Base-by-base conservation (phyloP, 768 basidiomycete species). In the Podaxis sp. region DNA sequence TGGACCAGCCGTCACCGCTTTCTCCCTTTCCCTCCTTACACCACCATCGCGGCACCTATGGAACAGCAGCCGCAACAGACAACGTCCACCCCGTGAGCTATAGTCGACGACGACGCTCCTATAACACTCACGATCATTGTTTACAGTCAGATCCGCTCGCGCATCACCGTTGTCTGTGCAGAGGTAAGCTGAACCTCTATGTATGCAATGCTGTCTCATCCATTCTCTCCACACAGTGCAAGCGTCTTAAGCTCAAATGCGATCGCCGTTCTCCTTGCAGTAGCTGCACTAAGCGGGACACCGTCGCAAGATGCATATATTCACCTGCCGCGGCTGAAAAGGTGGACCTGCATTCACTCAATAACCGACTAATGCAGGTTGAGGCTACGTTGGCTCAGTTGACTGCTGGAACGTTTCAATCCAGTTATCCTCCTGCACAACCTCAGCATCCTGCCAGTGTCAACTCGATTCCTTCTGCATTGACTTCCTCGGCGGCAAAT, bases 301-400 rank as follows among this genome's bases (percentile, higher is more conserved):
- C 89, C 0, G 82, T 89, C 11, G 76, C 78, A 3, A 80, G 89
- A 67, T 93, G 91, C 68, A 80, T 88, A 4, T 93, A 93, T 72
- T 90, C 91, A 0, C 85, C 89, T 24, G 91, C 89, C 15, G 92
- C 92, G 0, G 87, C 90, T 17, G 92, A 94, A 77, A 94, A 93
- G 83, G 87, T 94, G 87, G 92, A 94, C 73, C 78, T 94, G 1
- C 91, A 93, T 69, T 90, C 90, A 1, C 80, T 94, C 44, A 89
- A 93, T 69, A 93, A 93, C 73, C 84, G 91, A 12, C 80, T 93
- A 30, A 84, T 89, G 30, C 81, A 84, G 62, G 82, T 93, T 65
- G 91, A 93, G 74, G 75, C 84, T 2, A 76, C 82, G 49, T 74
- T 90, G 17, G 80, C 82, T 4, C 79, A 84, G 67, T 71, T 87